Conservation (phyloP, 2,329 filamentous ascomycete species). For the Fusarium sterilihyphosum region DNA sequence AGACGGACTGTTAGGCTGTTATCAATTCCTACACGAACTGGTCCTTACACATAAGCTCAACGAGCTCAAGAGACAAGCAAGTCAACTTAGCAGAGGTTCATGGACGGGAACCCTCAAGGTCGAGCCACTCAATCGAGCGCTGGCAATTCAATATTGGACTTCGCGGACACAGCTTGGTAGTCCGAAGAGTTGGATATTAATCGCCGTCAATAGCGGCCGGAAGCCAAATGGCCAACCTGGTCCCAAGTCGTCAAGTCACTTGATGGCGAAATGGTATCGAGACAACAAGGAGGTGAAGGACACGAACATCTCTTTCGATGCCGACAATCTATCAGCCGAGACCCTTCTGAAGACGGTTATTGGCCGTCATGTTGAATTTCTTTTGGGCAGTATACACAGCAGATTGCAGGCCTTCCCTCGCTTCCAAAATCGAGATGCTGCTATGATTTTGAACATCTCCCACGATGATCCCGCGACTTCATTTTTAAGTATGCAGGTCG, state of each 20-base stretch:
- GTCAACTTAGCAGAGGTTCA: slow-evolving; percentile 71
- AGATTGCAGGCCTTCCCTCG: slow-evolving; percentile 69
- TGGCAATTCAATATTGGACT: slow-evolving; percentile 93
- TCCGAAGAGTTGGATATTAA: slow-evolving; percentile 88
- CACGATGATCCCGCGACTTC: slow-evolving; percentile 72
- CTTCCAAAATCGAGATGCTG: slow-evolving; percentile 68
- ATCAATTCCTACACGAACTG: slow-evolving; percentile 87
- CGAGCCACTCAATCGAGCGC: slow-evolving; percentile 80
- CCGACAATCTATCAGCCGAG: slow-evolving; percentile 76
- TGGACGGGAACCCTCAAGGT: slow-evolving; percentile 85
- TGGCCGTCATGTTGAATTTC: slow-evolving; percentile 76
- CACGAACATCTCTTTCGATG: slow-evolving; percentile 73
- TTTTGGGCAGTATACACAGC: slow-evolving; percentile 73
- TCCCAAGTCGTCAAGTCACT: slow-evolving; percentile 59
- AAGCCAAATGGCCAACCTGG: slow-evolving; percentile 53
- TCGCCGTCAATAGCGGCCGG: slow-evolving; percentile 79
- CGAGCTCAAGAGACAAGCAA: slow-evolving; percentile 81
- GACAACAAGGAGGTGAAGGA: slow-evolving; percentile 80
- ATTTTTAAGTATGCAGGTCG: slow-evolving; percentile 74
- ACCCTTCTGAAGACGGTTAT: slow-evolving; percentile 77
- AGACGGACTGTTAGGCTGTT: slow-evolving; percentile 81
- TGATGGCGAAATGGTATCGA: slow-evolving; percentile 84
- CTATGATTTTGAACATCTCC: slow-evolving; percentile 67
- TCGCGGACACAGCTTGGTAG: slow-evolving; percentile 62
- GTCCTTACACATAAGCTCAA: slow-evolving; percentile 90